phyloP scores from a whole-genome alignment of 2,329 filamentous ascomycete genomes.

The Pseudogymnoascus sp. region DNA sequence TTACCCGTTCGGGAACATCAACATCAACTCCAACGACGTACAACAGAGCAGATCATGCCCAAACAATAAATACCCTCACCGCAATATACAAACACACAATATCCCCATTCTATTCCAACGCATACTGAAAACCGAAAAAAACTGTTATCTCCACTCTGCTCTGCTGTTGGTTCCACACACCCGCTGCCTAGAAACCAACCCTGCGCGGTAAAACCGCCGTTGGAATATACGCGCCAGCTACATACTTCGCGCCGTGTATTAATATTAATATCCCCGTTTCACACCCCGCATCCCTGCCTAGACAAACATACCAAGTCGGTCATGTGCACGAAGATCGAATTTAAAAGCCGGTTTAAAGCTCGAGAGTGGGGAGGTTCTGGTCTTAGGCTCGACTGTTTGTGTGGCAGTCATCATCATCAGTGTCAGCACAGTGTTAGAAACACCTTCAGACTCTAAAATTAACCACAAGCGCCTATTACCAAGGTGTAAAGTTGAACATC shows the following conservation, averaged over 20 bases:
- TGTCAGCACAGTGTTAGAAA: not conserved
- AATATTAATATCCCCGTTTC: constrained; percentile 5
- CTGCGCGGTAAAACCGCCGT: not conserved
- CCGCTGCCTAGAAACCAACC: not conserved
- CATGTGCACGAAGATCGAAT: constrained; percentile 8
- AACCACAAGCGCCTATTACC: not conserved
- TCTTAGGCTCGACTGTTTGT: not conserved
- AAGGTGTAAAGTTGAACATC: not conserved
- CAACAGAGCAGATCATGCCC: not conserved
- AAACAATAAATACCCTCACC: not conserved
- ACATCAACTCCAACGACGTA: not conserved
- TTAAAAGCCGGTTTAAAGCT: not conserved
- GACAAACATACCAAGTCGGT: constrained; percentile 2
- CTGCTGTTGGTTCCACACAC: not conserved
- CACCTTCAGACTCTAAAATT: not conserved
- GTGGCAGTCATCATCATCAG: not conserved
- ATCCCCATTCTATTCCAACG: not conserved
- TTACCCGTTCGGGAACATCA: not conserved
- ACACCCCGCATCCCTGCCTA: constrained; percentile 1
- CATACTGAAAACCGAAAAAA: not conserved
- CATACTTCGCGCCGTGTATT: not conserved
- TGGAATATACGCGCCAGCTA: not conserved
- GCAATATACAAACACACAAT: not conserved
- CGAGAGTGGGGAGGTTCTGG: not conserved
- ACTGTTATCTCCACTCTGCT: not conserved